A percentile compares a stretch with the other conserved stretches of the same genome.
These are phyloP conservation scores for Russula abietina DNA, from an alignment of 768 basidiomycete genomes.

Conservation along the genomic window DNA sequence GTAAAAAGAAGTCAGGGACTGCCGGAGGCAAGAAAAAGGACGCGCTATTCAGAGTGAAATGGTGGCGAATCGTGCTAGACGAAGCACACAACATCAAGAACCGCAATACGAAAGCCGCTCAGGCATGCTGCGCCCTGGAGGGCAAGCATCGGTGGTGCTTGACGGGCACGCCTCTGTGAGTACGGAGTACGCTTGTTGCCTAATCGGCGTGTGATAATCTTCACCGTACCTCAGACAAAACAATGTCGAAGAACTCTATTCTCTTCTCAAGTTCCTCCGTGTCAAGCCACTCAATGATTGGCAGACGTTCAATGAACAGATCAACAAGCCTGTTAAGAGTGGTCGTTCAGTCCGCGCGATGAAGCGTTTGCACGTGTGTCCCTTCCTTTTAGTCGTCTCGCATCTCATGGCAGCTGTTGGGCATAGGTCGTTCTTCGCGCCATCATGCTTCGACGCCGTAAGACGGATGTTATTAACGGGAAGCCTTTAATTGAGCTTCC, in stretches of 20 bases:
- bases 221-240: conserved; percentile 32
- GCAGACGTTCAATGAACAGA: conserved; percentile 70
- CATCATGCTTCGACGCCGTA: conserved; percentile 86
- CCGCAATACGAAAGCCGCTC: conserved; percentile 64
- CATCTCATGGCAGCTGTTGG: not conserved
- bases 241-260: conserved; percentile 82
- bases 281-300: conserved; percentile 77
- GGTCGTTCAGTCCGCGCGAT: conserved; percentile 63
- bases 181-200: conserved; percentile 11
- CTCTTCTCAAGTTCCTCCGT: conserved; percentile 83
- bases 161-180: conserved; percentile 74
- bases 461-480: conserved; percentile 67
- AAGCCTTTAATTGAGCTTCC: conserved; percentile 81
- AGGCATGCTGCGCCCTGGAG: conserved; percentile 72
- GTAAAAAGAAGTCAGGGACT: conserved; percentile 40
- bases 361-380: conserved; percentile 71
- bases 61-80: conserved; percentile 88
- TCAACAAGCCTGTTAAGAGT: conserved; percentile 72
- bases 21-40: conserved; percentile 44
- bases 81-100: conserved; percentile 97
- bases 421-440: conserved; percentile 69
- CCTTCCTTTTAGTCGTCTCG: not conserved
- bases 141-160: conserved; percentile 83
- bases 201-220: not conserved
- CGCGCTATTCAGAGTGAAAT: conserved; percentile 72